Conservation (phyloP, 2,329 filamentous ascomycete genomes). For the Cyphellophora attinorum region DNA sequence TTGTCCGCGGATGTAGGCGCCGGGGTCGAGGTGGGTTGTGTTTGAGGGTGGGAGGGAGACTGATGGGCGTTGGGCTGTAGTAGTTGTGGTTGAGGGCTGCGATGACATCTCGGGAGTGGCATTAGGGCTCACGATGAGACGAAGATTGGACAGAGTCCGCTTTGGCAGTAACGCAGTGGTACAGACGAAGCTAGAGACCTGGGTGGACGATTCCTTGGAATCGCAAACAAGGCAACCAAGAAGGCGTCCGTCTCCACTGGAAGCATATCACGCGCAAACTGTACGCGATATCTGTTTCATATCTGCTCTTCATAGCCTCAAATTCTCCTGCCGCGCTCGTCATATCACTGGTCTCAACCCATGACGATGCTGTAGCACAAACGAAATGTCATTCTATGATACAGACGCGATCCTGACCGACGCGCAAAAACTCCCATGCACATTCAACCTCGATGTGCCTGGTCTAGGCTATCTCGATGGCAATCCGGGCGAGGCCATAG, state of each 20-base stretch:
- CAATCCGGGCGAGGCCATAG: conserved; percentile 54
- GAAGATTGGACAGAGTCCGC: neutral
- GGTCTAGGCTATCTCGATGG: conserved; percentile 84
- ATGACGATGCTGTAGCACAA: neutral
- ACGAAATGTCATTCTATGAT: conserved; percentile 30
- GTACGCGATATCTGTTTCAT: too few species aligned
- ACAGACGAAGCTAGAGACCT: too few species aligned
- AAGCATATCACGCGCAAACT: too few species aligned
- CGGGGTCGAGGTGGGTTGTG: conserved; percentile 35
- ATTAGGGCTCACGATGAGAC: neutral
- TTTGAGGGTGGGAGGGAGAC: conserved; percentile 21
- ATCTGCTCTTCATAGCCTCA: neutral
- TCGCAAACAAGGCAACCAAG: too few species aligned
- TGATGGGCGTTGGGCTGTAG: conserved; percentile 19
- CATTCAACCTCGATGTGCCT: conserved; percentile 81
- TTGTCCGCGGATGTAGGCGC: conserved; percentile 51
- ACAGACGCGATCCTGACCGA: conserved; percentile 38
- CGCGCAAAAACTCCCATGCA: conserved; percentile 86
- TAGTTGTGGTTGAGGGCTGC: conserved; percentile 4
- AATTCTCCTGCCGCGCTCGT: neutral
- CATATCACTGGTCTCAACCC: neutral
- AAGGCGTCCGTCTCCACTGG: too few species aligned
- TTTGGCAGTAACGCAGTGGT: too few species aligned
- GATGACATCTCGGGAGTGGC: neutral
- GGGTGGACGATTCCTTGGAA: too few species aligned